Base-by-base conservation (phyloP, 1,139 yeast species). In the Yamadazyma trypodendri region DNA sequence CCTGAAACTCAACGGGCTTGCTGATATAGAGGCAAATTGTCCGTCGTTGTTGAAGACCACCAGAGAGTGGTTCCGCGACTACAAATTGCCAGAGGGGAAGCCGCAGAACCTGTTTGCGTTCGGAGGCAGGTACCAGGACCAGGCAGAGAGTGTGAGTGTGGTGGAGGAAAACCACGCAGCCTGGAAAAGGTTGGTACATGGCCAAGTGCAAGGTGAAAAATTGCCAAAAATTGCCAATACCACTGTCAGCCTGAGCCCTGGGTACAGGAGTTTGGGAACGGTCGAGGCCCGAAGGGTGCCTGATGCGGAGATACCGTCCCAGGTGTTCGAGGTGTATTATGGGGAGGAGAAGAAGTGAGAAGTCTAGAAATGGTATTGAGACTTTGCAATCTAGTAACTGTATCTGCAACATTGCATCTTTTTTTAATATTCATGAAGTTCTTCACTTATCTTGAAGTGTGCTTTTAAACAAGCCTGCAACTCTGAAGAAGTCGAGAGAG, bases 51-150 rank as follows among this genome's bases (percentile, higher is more conserved):
- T 87, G 55, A 80, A 84, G 60, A 81, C 90, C 39, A 86, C 95
- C 34, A 78, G 85, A 56, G 88, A 83, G 62, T 88, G 96, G 96
- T 86, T 88, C 75, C 77, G 88, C 62, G 84, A 85, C 58, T 88
- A 88, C 75, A 88, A 88, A 67, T 73, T 84, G 44, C 94, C 96
- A 28, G 96, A 87, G 58, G 95, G 95, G 38, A 88, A 88, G 71
- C 92, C 95, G 47, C 81, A 76, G 60, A 88, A 88, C 65, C 77
- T 77, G 60, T 87, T 88, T 63, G 96, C 96, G 11, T 85, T 85
- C 73, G 72, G 83, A 42, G 96, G 90, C 46, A 81, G 80, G 57
- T 87, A 84, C 65, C 82, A 82, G 64, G 75, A 77, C 72, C 84
- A 75, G 61, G 67, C 74, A 49, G 85, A 84, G 52, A 88, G 96